Conservation (phyloP, 2,329 filamentous ascomycete species). For the Cladophialophora chaetospira region DNA sequence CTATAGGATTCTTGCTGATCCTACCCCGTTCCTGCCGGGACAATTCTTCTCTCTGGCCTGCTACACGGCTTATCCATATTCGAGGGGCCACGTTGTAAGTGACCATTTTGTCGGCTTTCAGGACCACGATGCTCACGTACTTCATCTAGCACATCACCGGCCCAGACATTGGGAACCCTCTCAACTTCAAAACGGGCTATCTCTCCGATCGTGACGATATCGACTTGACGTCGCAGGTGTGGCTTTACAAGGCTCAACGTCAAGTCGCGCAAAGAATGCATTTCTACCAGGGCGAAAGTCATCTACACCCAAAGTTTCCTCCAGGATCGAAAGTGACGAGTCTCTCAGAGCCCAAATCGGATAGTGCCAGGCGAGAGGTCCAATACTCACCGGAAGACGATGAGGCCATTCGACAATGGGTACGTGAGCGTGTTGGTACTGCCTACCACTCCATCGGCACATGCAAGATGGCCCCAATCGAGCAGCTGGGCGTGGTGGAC, state of each 20-base stretch:
- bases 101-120: too few relatives aligned
- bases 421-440: slow-evolving; percentile 15
- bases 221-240: slow-evolving; percentile 61
- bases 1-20: slow-evolving; percentile 7
- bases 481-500: slow-evolving; percentile 49
- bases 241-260: slow-evolving; percentile 66
- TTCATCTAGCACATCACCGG: slow-evolving; percentile 61
- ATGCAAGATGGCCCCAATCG: slow-evolving; percentile 48
- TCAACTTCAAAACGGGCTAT: slow-evolving; percentile 62
- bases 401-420: slow-evolving; percentile 44
- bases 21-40: slow-evolving; percentile 28
- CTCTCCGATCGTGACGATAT: slow-evolving; percentile 57
- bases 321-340: slow-evolving; percentile 47
- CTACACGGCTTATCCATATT: slow-evolving; percentile 63
- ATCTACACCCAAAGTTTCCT: slow-evolving; percentile 42
- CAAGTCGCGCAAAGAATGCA: slow-evolving; percentile 61
- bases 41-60: slow-evolving; percentile 58
- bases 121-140: too few relatives aligned
- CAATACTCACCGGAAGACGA: slow-evolving; percentile 54
- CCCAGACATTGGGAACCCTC: slow-evolving; percentile 40
- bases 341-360: slow-evolving; percentile 27
- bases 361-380: slow-evolving; percentile 40
- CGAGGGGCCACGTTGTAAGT: slow-evolving; percentile 60
- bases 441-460: slow-evolving; percentile 35
- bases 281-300: slow-evolving; percentile 50